A percentile compares a stretch with the other conserved stretches of the same genome.
Evolutionary conservation across 768 basidiomycete species (phyloP).

Genomic region (Lactarius indigo): DNA sequence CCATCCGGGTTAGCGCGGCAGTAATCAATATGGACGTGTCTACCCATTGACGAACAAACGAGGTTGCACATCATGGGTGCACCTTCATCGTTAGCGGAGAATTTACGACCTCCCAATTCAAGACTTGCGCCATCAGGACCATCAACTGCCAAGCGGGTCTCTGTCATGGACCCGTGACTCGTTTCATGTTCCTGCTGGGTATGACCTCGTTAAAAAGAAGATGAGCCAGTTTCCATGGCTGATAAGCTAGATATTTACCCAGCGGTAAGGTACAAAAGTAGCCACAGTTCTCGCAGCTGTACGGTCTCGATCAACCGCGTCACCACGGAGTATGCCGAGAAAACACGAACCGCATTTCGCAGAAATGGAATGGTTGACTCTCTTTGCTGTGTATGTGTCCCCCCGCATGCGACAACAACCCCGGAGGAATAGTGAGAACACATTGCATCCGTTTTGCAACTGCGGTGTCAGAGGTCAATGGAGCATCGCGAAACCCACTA

Average conservation of each 20-base stretch:
- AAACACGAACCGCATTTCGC: too few species aligned
- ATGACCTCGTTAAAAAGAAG: slow-evolving; percentile 41
- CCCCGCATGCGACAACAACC: too few species aligned
- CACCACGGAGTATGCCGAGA: not conserved
- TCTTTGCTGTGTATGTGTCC: too few species aligned
- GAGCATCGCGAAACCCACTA: not conserved
- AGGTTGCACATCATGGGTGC: slow-evolving; percentile 65
- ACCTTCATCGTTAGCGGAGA: slow-evolving; percentile 50
- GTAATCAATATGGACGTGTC: slow-evolving; percentile 57
- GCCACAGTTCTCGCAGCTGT: slow-evolving; percentile 52
- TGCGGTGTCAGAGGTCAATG: slow-evolving; percentile 24
- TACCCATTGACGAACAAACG: slow-evolving; percentile 49
- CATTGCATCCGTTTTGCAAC: slow-evolving; percentile 51
- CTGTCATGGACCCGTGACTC: slow-evolving; percentile 59
- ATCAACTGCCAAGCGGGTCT: slow-evolving; percentile 53
- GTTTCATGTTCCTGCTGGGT: slow-evolving; percentile 60
- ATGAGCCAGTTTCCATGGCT: not conserved
- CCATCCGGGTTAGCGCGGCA: slow-evolving; percentile 41
- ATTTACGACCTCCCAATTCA: slow-evolving; percentile 54
- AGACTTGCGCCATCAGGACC: slow-evolving; percentile 47
- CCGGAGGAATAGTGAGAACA: slow-evolving; percentile 43
- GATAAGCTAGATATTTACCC: slow-evolving; percentile 34
- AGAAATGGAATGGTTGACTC: too few species aligned
- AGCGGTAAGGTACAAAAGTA: slow-evolving; percentile 57
- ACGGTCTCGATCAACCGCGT: not conserved